A percentile compares a stretch with the other conserved stretches of the same genome.
phyloP scores from a whole-genome alignment of 768 basidiomycete species.

The Lactifluus rugatus region DNA sequence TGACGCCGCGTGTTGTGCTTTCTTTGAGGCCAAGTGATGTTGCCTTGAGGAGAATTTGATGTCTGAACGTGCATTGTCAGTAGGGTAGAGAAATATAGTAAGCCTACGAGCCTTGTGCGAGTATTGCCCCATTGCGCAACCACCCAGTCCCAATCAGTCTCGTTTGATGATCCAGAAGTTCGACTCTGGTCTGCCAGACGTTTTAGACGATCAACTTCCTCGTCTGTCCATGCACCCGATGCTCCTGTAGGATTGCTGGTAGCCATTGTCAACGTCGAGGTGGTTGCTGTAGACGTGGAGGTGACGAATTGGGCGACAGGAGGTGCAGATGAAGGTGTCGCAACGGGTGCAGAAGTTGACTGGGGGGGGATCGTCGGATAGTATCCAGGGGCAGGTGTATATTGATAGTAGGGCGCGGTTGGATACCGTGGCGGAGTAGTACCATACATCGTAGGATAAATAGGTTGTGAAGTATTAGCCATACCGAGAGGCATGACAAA shows the following conservation, averaged over 20 bases:
- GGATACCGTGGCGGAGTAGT: conserved; percentile 40
- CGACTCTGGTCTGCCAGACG: conserved; percentile 60
- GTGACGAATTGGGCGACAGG: conserved; percentile 15
- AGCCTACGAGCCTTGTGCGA: conserved; percentile 49
- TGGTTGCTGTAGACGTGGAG: not conserved
- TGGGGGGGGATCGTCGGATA: conserved; percentile 21
- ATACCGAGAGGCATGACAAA: conserved; percentile 60
- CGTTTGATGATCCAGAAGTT: conserved; percentile 32
- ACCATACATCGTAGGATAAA: conserved; percentile 29
- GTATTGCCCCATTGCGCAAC: conserved; percentile 64
- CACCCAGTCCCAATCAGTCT: conserved; percentile 76
- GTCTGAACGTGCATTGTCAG: conserved; percentile 33
- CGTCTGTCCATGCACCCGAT: conserved; percentile 71
- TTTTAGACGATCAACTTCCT: conserved; percentile 61
- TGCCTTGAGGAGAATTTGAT: conserved; percentile 77
- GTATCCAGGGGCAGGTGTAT: conserved; percentile 30
- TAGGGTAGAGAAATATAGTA: not conserved
- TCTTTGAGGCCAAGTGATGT: conserved; percentile 71
- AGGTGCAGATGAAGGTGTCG: conserved; percentile 25
- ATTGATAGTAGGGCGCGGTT: conserved; percentile 54
- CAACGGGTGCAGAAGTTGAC: conserved; percentile 11
- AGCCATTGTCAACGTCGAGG: conserved; percentile 17
- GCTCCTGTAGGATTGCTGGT: conserved; percentile 32
- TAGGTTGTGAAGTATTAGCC: conserved; percentile 34
- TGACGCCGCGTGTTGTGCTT: conserved; percentile 53